Conservation (phyloP, 1,139 yeast species). For the Wickerhamomyces sp. region DNA sequence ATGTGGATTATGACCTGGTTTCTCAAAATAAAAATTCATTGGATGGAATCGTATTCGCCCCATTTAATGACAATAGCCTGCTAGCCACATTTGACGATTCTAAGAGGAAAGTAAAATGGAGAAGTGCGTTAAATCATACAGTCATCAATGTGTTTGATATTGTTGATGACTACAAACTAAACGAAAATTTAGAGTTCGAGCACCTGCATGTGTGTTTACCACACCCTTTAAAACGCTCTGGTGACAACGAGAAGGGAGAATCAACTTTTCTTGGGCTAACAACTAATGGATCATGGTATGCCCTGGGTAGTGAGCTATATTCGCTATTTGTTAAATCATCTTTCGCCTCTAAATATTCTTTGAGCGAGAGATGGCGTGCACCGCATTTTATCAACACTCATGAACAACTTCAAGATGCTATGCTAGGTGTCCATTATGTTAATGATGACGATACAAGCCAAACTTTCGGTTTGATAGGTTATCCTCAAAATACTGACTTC, state of each 20-base stretch:
- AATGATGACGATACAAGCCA: constrained; percentile 1
- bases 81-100: constrained; percentile 57
- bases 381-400: constrained; percentile 31
- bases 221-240: constrained; percentile 46
- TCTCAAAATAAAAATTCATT: constrained; percentile 45
- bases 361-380: constrained; percentile 39
- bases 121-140: constrained; percentile 56
- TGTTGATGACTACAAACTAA: constrained; percentile 34
- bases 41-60: constrained; percentile 78
- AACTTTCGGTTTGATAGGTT: constrained; percentile 13
- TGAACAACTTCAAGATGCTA: constrained; percentile 28
- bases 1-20: constrained; percentile 67
- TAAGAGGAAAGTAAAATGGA: constrained; percentile 72
- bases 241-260: constrained; percentile 21
- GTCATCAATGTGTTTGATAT: constrained; percentile 75
- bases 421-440: constrained; percentile 47
- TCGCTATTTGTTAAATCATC: constrained; percentile 83
- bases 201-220: constrained; percentile 47
- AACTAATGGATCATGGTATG: constrained; percentile 55
- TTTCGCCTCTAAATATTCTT: constrained; percentile 58
- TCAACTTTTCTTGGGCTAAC: constrained; percentile 22
- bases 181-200: constrained; percentile 20
- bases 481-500: constrained; percentile 17
- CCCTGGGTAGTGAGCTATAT: constrained; percentile 70
- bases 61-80: constrained; percentile 71